Evolutionary conservation across 331 rosid species (phyloP), one percentile per base, ranked within the genome.

Genomic region (Rhamnella rubrinervis): DNA sequence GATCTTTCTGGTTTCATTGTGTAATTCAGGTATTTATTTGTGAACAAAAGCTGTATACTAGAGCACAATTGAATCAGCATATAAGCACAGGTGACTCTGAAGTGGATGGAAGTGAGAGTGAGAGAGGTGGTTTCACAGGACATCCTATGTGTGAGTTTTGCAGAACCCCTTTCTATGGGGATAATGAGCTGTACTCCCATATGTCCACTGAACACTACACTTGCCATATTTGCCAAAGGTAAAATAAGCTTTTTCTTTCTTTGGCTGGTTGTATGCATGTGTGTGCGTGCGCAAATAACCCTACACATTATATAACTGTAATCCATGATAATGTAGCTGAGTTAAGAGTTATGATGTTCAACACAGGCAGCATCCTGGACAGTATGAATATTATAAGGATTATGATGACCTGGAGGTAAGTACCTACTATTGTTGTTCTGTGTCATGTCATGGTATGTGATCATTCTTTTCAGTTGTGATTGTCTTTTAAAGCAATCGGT

Each of bases 171-270:
- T 95, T 91, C 78, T 95, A 95, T 61, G 96, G 97, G 68, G 97
- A 95, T 73, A 91, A 95, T 72, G 99, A 95, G 71, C 75, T 91
- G 16, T 95, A 91, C 84, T 66, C 88, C 5, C 99, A 95, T 72
- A 91, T 95, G 99, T 81, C 96, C 41, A 95, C 93, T 1, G 99
- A 95, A 65, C 99, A 95, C 82, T 95, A 72, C 74, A 91, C 92
- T n/a, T 95, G 99, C 76, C 99, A 95, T 80, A 82, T 95, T 73
- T 95, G 99, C 83, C 96, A 86, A 82, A 85, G 99, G 99, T 95
- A 78, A 60, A 44, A n/a, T 17, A 69, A 41, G 9, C 5, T 70
- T 39, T 67, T 23, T 65, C 26, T 17, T 17, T 51, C 26, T 19
- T 20, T 57, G 49, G 14, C 11, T 44, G 2, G 49, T 0, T 44